Conservation (phyloP, 495 filamentous ascomycete species). For the Tuber indicum region DNA sequence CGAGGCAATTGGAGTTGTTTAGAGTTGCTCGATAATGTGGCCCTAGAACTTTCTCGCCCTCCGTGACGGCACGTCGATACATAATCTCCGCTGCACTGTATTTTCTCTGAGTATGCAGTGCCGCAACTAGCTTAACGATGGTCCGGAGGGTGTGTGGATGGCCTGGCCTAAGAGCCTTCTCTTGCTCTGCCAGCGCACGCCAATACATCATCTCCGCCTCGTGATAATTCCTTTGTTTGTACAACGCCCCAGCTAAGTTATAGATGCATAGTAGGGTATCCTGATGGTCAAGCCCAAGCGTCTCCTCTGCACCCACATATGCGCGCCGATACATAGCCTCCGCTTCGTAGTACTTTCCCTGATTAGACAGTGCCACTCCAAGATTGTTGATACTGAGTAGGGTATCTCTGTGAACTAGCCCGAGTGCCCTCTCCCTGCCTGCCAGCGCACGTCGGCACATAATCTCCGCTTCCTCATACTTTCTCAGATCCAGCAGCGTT, state of each 20-base stretch:
- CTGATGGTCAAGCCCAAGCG: slow-evolving; percentile 18
- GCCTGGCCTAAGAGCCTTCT: neutral
- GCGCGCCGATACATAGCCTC: too few relatives aligned
- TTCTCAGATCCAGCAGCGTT: slow-evolving; percentile 12
- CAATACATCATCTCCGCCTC: slow-evolving; percentile 26
- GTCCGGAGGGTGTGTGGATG: slow-evolving; percentile 5
- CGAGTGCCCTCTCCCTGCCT: neutral
- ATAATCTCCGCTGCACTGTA: neutral
- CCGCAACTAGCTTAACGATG: too few relatives aligned
- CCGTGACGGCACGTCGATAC: slow-evolving; percentile 1
- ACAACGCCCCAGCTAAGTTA: slow-evolving; percentile 8
- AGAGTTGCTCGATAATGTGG: neutral
- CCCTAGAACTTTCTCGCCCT: slow-evolving; percentile 14
- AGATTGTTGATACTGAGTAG: too few relatives aligned
- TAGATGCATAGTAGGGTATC: slow-evolving; percentile 14
- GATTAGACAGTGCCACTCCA: too few relatives aligned
- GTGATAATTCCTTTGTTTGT: slow-evolving; percentile 23
- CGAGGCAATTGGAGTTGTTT: neutral
- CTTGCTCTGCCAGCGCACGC: slow-evolving; percentile 17
- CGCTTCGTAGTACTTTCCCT: too few relatives aligned
- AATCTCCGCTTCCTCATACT: slow-evolving; percentile 21
- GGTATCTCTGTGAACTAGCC: too few relatives aligned
- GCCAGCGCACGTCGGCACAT: slow-evolving; percentile 17
- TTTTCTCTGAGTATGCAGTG: neutral
- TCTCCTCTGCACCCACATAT: neutral